Evolutionary conservation across 176 grass and related monocot genomes (phyloP).

Genomic region (Urochloa ruziziensis): DNA sequence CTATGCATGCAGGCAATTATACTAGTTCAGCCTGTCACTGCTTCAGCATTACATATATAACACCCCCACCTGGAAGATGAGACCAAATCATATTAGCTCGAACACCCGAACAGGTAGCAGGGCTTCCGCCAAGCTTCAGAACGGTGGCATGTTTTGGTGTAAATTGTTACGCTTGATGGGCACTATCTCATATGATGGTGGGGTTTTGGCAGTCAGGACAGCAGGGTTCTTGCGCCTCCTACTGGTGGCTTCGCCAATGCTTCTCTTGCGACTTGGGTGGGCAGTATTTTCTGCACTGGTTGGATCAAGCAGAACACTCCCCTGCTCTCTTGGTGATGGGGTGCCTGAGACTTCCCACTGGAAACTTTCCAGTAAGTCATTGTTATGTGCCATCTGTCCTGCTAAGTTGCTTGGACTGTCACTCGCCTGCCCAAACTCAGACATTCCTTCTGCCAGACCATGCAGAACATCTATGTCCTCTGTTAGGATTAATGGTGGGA

Average conservation of each 20-base stretch:
- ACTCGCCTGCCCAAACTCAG: neutral
- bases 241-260: neutral
- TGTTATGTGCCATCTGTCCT: neutral
- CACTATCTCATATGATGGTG: neutral
- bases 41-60: neutral
- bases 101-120: neutral
- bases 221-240: neutral
- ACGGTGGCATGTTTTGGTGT: neutral
- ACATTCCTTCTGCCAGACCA: neutral
- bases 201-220: neutral
- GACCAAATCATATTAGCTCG: neutral
- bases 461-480: neutral
- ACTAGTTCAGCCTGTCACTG: neutral
- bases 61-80: neutral
- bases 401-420: neutral
- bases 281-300: neutral
- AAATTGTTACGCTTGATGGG: neutral
- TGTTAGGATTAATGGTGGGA: neutral
- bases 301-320: neutral
- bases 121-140: neutral
- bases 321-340: neutral
- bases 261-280: neutral
- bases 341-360: too few relatives aligned
- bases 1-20: neutral
- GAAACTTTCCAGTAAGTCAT: too few relatives aligned